Base-by-base conservation (phyloP, 2,329 filamentous ascomycete species). In the Ophiostoma montium region DNA sequence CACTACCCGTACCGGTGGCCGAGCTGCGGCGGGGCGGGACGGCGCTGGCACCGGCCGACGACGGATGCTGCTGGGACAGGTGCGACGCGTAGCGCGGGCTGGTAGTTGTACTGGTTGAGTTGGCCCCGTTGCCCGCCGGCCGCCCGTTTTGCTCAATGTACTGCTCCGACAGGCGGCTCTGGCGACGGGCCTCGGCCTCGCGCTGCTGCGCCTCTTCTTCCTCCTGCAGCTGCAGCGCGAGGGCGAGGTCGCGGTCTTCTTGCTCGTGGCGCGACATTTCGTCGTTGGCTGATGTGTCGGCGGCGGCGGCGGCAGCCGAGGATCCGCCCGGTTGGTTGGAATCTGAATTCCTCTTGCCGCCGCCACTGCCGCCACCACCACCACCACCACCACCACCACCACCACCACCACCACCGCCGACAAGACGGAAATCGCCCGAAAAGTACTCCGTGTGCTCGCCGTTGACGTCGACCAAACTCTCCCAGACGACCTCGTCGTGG, bases 401-500 rank as follows among this genome's bases (percentile, higher is more conserved):
- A 18, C 86, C 82, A n/a, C n/a, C n/a, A n/a, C n/a, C n/a, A n/a
- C n/a, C n/a, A n/a, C n/a, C n/a, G n/a, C n/a, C n/a, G n/a, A 95
- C 85, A 0, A 84, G 72, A 31, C 83, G 77, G 63, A 96, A 96
- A 59, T 96, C 89, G 2, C 92, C 92, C 0, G 88, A 87, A 57
- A 87, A 86, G 58, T 94, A 87, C 60, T 89, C 85, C 2, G 86
- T 81, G 13, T 76, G 76, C 58, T 85, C 82, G 8, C 92, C 92
- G 47, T 82, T 92, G 19, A 95, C 82, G 58, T 96, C 90, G 1
- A 84, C 82, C 2, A 98, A 71, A 10, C 84, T 92, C 65, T 98
- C 92, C 92, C 92, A 98, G 0, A 98, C 86, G 12, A 98, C 80
- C 61, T 96, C 90, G 15, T 88, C 83, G 57, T 95, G 87, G 10